Evolutionary conservation across 75 land plant genomes (phyloP), one percentile per base, ranked within the genome.

Genomic region (Gnetum montanum): DNA sequence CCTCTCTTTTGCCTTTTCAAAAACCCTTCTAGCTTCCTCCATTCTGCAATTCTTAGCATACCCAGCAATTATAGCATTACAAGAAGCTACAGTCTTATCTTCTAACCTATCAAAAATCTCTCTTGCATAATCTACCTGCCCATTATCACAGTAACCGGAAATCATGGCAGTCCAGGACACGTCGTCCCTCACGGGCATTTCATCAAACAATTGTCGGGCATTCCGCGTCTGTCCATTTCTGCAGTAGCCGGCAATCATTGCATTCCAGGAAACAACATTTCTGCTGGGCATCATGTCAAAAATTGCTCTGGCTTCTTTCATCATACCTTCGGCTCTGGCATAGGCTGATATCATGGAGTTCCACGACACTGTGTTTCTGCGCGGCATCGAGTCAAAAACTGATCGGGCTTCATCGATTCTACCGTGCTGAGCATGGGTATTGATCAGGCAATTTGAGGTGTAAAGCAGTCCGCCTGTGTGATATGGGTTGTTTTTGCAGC

Each of bases 131-230:
- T 34, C 31, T 23, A 20, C 40, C 4, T 8, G 6, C 5, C 61
- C 61, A 24, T 52, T 7, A n/a, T 31, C n/a, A 24, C 34, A 10
- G 25, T 58, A 54, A 6, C 53, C 72, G 18, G 35, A 38, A 31
- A 71, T 68, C 33, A 71, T 16, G 12, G 59, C 64, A 50, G 54
- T 71, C 57, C 63, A 71, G 4, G 72, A 46, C 16, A 43, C 53
- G 15, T 38, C 73, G 46, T 61, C 45, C 18, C 43, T 58, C 23
- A n/a, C 13, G 16, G 25, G 43, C 25, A 64, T 66, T 28, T 36
- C 28, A 29, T 64, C 69, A 31, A 68, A 63, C 26, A 68, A 65
- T 53, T 38, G 70, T 13, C 51, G 68, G 15, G 70, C 68, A 30
- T 54, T 58, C 27, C 7, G 33, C 23, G 53, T 16, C 4, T 41